Conservation (phyloP, 176 grass and related monocot species). For the Zizania latifolia region DNA sequence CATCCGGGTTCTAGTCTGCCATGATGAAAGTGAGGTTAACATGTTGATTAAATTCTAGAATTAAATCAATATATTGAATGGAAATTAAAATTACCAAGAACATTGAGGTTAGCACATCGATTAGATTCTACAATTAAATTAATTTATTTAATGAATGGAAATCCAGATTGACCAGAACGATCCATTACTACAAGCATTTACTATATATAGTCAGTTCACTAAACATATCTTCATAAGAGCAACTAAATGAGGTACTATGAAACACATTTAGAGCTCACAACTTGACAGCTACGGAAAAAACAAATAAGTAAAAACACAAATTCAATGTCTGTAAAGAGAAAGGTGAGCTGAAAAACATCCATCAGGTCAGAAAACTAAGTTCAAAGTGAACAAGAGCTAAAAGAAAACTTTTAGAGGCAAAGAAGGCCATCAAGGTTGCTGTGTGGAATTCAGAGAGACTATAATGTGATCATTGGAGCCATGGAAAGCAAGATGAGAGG, state of each 20-base stretch:
- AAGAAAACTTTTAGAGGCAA: not conserved
- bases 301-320: not conserved
- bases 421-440: too few species aligned
- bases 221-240: not conserved
- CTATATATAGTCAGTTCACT: not conserved
- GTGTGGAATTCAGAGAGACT: too few species aligned
- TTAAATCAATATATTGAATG: too few species aligned
- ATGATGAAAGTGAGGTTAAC: not conserved
- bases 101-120: too few species aligned
- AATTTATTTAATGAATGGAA: slow-evolving; percentile 1
- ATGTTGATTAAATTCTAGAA: not conserved
- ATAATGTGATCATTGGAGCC: too few species aligned
- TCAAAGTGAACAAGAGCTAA: not conserved
- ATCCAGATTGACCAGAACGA: not conserved
- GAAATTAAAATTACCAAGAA: too few species aligned
- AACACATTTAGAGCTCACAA: not conserved
- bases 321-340: not conserved
- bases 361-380: not conserved
- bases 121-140: too few species aligned
- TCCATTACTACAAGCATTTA: not conserved
- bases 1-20: slow-evolving; percentile 67
- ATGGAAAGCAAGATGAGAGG: too few species aligned
- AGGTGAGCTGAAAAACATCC: not conserved
- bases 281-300: not conserved
- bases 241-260: not conserved